Percentiles rank a stretch among this genome's conserved stretches.
Conservation (phyloP, 2,329 filamentous ascomycete species). For the Sphaerulina musiva region DNA sequence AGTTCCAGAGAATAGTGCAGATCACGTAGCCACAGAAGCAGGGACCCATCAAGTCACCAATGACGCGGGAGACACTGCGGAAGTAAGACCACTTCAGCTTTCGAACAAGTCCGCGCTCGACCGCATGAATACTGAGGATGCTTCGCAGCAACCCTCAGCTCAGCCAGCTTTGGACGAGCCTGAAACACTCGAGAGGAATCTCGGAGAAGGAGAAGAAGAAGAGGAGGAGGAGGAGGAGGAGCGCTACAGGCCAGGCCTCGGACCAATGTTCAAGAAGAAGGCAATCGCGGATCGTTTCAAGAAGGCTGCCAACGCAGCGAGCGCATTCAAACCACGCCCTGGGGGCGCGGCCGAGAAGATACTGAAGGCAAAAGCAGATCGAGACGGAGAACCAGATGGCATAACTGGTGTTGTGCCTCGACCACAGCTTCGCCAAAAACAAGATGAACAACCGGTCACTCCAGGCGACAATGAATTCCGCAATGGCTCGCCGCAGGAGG, state of each 20-base stretch:
- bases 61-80: conserved; percentile 8
- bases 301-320: conserved; percentile 69
- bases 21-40: neutral
- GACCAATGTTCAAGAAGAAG: conserved; percentile 84
- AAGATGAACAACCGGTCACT: conserved; percentile 17
- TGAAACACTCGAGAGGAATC: conserved; percentile 8
- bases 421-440: conserved; percentile 43
- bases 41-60: neutral
- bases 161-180: conserved; percentile 13
- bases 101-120: conserved; percentile 18
- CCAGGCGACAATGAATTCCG: conserved; percentile 4
- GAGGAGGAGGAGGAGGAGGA: conserved; percentile 29
- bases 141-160: conserved; percentile 10
- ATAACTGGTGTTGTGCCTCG: conserved; percentile 84
- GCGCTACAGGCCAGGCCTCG: conserved; percentile 65
- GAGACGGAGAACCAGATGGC: conserved; percentile 69
- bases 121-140: conserved; percentile 15
- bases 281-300: conserved; percentile 65
- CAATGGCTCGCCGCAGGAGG: conserved; percentile 6
- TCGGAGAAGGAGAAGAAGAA: too few relatives aligned
- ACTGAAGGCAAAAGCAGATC: conserved; percentile 47
- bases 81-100: conserved; percentile 17
- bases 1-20: conserved; percentile 8
- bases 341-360: conserved; percentile 81
- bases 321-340: conserved; percentile 75